Conservation (phyloP, 805 yeast genomes). For the Candida parachauliodes region DNA sequence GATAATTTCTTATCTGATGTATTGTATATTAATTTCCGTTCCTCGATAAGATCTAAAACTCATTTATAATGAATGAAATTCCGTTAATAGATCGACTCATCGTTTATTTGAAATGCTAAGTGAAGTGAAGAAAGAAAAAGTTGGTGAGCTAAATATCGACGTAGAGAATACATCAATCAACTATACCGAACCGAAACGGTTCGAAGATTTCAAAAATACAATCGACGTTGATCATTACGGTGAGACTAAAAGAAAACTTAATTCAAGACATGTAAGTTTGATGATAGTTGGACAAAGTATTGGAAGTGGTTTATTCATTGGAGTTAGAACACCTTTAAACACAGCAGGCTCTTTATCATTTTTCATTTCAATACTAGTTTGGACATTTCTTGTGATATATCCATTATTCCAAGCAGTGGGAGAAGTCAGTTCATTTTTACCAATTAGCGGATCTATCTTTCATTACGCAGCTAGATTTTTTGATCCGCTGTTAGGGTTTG, state of each 20-base stretch:
- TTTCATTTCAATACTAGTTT: slow-evolving; percentile 27
- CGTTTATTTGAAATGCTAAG: neutral
- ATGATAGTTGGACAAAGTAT: slow-evolving; percentile 35
- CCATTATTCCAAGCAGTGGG: slow-evolving; percentile 36
- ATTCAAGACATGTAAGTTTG: slow-evolving; percentile 31
- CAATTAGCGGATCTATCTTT: slow-evolving; percentile 31
- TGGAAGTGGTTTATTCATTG: slow-evolving; percentile 37
- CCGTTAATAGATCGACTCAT: no score
- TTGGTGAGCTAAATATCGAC: neutral
- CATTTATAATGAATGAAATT: no score
- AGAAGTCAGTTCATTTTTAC: slow-evolving; percentile 35
- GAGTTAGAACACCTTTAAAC: slow-evolving; percentile 27
- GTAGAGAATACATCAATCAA: slow-evolving; percentile 1
- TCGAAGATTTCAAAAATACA: slow-evolving; percentile 24
- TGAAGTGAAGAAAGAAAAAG: neutral
- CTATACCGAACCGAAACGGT: slow-evolving; percentile 5
- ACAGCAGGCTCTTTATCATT: slow-evolving; percentile 33
- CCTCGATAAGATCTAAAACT: no score
- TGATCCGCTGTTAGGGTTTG: slow-evolving; percentile 35
- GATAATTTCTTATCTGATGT: no score
- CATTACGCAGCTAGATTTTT: slow-evolving; percentile 34
- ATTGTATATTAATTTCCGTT: no score
- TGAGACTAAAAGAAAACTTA: slow-evolving; percentile 24
- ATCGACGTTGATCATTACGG: slow-evolving; percentile 29
- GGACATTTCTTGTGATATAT: slow-evolving; percentile 30